phyloP scores from a whole-genome alignment of 169 alveolate genomes.

The Haemoproteus tartakovskyi region DNA sequence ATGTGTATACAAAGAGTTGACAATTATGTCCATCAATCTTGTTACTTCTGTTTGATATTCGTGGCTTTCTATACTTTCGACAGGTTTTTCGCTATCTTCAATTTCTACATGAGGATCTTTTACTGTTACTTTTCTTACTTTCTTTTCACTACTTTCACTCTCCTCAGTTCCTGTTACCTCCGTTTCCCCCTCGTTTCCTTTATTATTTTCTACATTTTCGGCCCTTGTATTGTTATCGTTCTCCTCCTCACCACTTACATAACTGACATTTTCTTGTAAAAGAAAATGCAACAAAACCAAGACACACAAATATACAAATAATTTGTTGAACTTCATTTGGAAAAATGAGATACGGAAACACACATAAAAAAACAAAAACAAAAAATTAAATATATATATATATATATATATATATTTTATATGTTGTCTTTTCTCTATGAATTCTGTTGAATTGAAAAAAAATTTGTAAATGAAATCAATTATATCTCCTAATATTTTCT shows the following conservation, averaged over 20 bases:
- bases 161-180: neutral
- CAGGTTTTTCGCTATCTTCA: conserved; percentile 46
- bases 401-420: neutral
- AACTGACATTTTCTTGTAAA: too few relatives aligned
- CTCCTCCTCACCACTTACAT: too few relatives aligned
- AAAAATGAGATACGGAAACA: conserved; percentile 1
- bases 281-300: too few relatives aligned
- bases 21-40: conserved; percentile 97
- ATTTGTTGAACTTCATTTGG: neutral
- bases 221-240: conserved; percentile 5
- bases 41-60: conserved; percentile 96
- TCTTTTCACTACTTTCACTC: neutral
- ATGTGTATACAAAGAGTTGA: conserved; percentile 97
- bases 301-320: neutral
- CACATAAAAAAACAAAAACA: conserved; percentile 12
- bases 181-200: neutral
- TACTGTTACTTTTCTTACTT: conserved; percentile 14
- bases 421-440: neutral
- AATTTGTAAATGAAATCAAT: neutral
- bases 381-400: neutral
- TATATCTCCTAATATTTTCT: neutral
- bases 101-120: conserved; percentile 29
- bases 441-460: neutral
- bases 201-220: neutral
- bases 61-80: conserved; percentile 75